phyloP scores from a whole-genome alignment of 2,329 filamentous ascomycete genomes.

The Acrocalymma vagum region DNA sequence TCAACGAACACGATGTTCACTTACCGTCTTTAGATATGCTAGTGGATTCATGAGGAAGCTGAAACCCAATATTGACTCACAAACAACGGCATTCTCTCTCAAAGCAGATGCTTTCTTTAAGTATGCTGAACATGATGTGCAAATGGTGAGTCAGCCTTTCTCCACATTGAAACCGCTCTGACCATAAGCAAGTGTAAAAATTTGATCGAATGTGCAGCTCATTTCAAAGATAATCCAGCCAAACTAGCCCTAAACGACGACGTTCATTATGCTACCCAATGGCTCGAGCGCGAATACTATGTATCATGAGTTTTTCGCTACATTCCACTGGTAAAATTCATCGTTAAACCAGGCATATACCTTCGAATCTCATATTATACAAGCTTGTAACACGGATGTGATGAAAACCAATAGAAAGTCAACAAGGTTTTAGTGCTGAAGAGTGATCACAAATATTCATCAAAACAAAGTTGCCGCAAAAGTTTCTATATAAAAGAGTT shows the following conservation, averaged over 20 bases:
- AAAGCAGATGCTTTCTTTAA: slow-evolving; percentile 27
- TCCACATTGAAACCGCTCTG: neutral
- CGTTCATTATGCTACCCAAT: slow-evolving; percentile 22
- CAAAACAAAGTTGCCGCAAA: no score
- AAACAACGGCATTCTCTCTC: slow-evolving; percentile 15
- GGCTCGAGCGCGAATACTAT: slow-evolving; percentile 33
- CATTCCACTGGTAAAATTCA: neutral
- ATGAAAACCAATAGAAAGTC: no score
- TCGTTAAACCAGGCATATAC: no score
- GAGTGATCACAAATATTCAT: no score
- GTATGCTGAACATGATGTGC: slow-evolving; percentile 29
- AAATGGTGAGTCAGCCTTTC: slow-evolving; percentile 24
- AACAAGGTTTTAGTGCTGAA: no score
- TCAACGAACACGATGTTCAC: neutral
- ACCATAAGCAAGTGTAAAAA: slow-evolving; percentile 23
- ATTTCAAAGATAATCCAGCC: slow-evolving; percentile 6
- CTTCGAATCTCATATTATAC: no score
- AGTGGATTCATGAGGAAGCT: slow-evolving; percentile 23
- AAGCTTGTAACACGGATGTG: no score
- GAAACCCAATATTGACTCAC: slow-evolving; percentile 17
- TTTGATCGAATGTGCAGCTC: slow-evolving; percentile 21
- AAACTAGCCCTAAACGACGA: slow-evolving; percentile 19
- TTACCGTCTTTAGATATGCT: slow-evolving; percentile 26
- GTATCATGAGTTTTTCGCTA: slow-evolving; percentile 9
- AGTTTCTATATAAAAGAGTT: no score